Evolutionary conservation across 75 land plant genomes (phyloP).

Genomic region (Picea glauca): DNA sequence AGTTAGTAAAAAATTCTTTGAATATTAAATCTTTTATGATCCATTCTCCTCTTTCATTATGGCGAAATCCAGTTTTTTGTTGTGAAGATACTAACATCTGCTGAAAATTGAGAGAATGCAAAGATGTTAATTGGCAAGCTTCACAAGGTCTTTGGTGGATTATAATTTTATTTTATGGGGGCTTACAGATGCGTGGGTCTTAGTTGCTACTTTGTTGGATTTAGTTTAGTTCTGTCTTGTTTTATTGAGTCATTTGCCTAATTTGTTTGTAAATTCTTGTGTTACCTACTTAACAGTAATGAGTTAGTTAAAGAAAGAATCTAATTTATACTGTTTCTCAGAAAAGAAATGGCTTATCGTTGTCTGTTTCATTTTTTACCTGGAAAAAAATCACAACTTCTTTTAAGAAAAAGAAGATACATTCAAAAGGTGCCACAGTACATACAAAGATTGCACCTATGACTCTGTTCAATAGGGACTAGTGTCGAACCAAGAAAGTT

Average conservation of each 20-base stretch:
- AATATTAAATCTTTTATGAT: background rate
- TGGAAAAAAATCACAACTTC: background rate
- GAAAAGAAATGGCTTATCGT: background rate
- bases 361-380: background rate
- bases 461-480: no score
- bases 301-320: background rate
- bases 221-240: background rate
- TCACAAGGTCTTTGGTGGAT: background rate
- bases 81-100: background rate
- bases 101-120: background rate
- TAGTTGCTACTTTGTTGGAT: background rate
- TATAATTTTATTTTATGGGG: background rate
- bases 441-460: no score
- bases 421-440: no score
- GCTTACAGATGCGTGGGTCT: background rate
- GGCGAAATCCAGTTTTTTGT: background rate
- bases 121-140: background rate
- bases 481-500: no score
- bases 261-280: background rate
- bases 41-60: background rate
- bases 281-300: background rate
- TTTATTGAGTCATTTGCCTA: background rate
- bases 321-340: background rate
- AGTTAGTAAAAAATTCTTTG: background rate
- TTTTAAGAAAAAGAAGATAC: no score